Conservation (phyloP, 2,329 filamentous ascomycete species). For the Fusarium falciforme region DNA sequence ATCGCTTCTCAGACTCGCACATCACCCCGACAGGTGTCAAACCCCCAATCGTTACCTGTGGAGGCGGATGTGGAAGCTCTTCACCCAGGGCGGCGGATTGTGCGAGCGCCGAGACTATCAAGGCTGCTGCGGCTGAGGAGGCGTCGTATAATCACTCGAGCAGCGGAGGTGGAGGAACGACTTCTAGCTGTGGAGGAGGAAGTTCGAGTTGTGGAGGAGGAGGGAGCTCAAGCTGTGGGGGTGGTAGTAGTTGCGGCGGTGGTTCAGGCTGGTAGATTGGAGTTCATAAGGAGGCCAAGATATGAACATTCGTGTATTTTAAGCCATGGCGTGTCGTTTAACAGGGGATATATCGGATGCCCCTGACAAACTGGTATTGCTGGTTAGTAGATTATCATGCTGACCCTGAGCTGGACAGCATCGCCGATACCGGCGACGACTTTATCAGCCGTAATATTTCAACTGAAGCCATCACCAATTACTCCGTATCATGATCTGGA, state of each 20-base stretch:
- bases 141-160: neutral
- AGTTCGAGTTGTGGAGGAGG: constrained; percentile 12
- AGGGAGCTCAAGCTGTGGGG: constrained; percentile 17
- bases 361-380: neutral
- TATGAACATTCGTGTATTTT: neutral
- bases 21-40: constrained; percentile 18
- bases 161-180: neutral
- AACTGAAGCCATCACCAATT: neutral
- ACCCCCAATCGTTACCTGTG: constrained; percentile 11
- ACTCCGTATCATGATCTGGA: neutral
- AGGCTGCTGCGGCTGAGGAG: neutral
- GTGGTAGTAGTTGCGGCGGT: constrained; percentile 18
- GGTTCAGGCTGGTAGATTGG: constrained; percentile 9
- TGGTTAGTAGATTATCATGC: constrained; percentile 9
- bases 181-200: neutral
- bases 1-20: constrained; percentile 25
- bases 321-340: neutral
- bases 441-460: neutral
- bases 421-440: neutral
- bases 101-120: constrained; percentile 27
- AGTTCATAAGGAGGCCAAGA: neutral
- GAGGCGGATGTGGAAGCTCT: constrained; percentile 29
- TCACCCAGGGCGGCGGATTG: constrained; percentile 19
- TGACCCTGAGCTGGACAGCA: neutral
- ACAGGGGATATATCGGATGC: neutral